phyloP scores from a whole-genome alignment of 768 basidiomycete genomes.

The Amanita polypyramis region DNA sequence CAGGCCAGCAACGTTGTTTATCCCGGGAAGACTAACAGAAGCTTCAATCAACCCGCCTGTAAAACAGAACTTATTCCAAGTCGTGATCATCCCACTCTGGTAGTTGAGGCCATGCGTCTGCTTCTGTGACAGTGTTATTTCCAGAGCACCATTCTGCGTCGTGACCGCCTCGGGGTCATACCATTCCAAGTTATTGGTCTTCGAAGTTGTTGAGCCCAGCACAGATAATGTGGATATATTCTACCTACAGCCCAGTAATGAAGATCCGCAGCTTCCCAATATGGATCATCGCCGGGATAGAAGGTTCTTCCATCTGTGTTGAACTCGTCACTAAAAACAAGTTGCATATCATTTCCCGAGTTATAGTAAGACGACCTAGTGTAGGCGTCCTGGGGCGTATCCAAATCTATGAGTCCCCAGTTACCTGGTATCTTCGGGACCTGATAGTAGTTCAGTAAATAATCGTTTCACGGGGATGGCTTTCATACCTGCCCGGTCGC shows the following conservation, averaged over 20 bases:
- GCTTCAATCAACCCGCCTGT: conserved; percentile 75
- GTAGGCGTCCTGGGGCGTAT: conserved; percentile 57
- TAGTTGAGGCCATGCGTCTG: conserved; percentile 64
- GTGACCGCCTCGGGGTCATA: conserved; percentile 75
- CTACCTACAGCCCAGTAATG: conserved; percentile 60
- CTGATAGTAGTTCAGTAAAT: conserved; percentile 18
- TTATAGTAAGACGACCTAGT: conserved; percentile 42
- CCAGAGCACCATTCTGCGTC: conserved; percentile 63
- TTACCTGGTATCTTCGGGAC: conserved; percentile 52
- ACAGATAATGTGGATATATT: background rate
- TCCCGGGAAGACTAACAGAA: conserved; percentile 60
- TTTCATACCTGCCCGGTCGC: conserved; percentile 52
- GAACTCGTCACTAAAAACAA: conserved; percentile 89
- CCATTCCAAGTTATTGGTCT: conserved; percentile 80
- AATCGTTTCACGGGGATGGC: background rate
- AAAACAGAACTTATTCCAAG: conserved; percentile 92
- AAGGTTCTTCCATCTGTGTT: conserved; percentile 71
- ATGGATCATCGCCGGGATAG: conserved; percentile 83
- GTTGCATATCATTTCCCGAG: conserved; percentile 42
- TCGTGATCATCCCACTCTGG: conserved; percentile 57
- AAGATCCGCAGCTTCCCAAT: conserved; percentile 77
- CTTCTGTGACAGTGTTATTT: conserved; percentile 62
- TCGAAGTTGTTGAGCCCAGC: conserved; percentile 1
- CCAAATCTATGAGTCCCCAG: conserved; percentile 62
- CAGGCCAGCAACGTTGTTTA: conserved; percentile 49